phyloP scores from a whole-genome alignment of 352 stramenopile genomes.

The Globisporangium sylvaticum region DNA sequence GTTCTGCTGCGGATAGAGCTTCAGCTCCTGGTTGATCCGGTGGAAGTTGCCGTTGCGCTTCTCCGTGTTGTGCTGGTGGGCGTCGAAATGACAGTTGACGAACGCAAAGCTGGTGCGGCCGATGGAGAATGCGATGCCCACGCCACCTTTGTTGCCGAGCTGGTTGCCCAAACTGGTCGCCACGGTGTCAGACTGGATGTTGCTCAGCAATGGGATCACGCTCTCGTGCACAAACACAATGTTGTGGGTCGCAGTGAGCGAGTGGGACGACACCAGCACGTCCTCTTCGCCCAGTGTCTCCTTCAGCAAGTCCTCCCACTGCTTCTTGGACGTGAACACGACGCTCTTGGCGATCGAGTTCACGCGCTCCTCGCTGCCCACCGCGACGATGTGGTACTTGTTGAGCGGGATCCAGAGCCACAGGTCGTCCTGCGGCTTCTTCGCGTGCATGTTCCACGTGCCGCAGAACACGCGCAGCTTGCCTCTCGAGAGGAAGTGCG shows the following conservation, averaged over 20 bases:
- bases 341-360: slow-evolving; percentile 90
- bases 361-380: slow-evolving; percentile 94
- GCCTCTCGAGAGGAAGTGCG: slow-evolving; percentile 35
- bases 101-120: slow-evolving; percentile 87
- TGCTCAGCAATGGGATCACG: slow-evolving; percentile 71
- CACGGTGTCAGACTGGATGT: slow-evolving; percentile 89
- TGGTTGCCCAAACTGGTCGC: slow-evolving; percentile 93
- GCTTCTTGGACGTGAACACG: slow-evolving; percentile 90
- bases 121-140: slow-evolving; percentile 85
- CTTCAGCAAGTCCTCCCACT: slow-evolving; percentile 67
- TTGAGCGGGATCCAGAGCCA: slow-evolving; percentile 67
- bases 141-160: slow-evolving; percentile 95
- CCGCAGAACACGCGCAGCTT: slow-evolving; percentile 71
- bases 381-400: slow-evolving; percentile 83
- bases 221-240: slow-evolving; percentile 91
- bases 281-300: slow-evolving; percentile 76
- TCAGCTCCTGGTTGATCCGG: slow-evolving; percentile 74
- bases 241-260: slow-evolving; percentile 93
- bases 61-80: slow-evolving; percentile 85
- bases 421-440: slow-evolving; percentile 58
- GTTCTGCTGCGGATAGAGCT: slow-evolving; percentile 23
- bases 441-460: slow-evolving; percentile 86
- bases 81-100: slow-evolving; percentile 92
- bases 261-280: slow-evolving; percentile 86
- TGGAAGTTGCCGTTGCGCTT: slow-evolving; percentile 91